Evolutionary conservation across 768 basidiomycete species (phyloP).

Genomic region (Phylloporus scabripes): DNA sequence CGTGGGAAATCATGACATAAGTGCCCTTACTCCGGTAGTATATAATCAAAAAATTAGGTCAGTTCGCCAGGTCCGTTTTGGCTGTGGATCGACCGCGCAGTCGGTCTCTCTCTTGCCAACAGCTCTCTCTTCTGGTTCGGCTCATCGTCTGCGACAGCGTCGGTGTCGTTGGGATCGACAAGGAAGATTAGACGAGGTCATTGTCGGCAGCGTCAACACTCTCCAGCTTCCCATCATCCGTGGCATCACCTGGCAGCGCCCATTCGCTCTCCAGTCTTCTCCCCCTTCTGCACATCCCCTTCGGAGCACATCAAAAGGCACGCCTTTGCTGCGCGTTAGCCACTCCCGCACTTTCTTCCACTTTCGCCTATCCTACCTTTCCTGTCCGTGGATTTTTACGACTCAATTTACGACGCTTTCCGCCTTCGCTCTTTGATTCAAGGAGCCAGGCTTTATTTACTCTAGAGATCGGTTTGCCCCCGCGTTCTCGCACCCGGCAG

Average conservation of each 20-base stretch:
- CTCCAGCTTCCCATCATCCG: constrained; percentile 2
- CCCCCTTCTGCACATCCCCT: constrained; percentile 24
- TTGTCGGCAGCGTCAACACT: constrained; percentile 22
- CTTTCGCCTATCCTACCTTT: constrained; percentile 28
- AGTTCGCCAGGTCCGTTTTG: constrained; percentile 27
- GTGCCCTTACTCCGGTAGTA: constrained; percentile 4
- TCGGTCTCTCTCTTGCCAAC: constrained; percentile 39
- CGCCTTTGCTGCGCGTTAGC: constrained; percentile 93
- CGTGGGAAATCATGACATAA: constrained; percentile 30
- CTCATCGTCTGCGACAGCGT: constrained; percentile 39
- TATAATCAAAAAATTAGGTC: constrained; percentile 24
- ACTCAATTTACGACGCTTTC: constrained; percentile 59
- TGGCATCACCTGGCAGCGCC: constrained; percentile 14
- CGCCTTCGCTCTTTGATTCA: constrained; percentile 34
- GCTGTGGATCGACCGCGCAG: constrained; percentile 44
- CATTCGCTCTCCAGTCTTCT: constrained; percentile 16
- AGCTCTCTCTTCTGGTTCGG: constrained; percentile 27
- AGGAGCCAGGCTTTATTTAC: constrained; percentile 36
- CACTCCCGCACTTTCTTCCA: constrained; percentile 34
- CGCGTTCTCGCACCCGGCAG: constrained; percentile 43
- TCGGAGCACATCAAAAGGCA: constrained; percentile 62
- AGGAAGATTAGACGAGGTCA: constrained; percentile 27
- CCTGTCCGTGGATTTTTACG: constrained; percentile 41
- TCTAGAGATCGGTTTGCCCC: constrained; percentile 39
- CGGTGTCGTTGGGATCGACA: constrained; percentile 38